Conservation (phyloP, 257 asterid genomes). For the Solanum boliviense region DNA sequence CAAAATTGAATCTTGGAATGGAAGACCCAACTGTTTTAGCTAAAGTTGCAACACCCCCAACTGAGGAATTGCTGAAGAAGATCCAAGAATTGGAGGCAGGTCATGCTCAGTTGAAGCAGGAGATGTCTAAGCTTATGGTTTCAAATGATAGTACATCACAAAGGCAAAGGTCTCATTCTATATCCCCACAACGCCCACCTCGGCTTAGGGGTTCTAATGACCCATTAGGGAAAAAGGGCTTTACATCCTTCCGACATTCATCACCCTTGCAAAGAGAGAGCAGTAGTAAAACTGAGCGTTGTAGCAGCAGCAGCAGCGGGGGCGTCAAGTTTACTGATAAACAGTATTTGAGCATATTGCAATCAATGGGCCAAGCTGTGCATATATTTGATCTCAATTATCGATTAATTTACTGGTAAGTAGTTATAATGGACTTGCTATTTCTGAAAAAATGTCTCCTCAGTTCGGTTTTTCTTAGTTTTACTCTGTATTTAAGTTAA, state of each 20-base stretch:
- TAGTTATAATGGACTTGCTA: slow-evolving; percentile 11
- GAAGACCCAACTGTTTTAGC: slow-evolving; percentile 19
- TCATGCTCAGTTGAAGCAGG: slow-evolving; percentile 72
- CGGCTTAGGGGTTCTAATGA: slow-evolving; percentile 22
- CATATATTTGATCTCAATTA: slow-evolving; percentile 54
- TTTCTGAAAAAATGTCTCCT: not conserved
- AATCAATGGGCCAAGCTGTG: slow-evolving; percentile 84
- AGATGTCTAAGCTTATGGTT: slow-evolving; percentile 52
- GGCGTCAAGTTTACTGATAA: slow-evolving; percentile 52
- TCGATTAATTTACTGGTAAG: slow-evolving; percentile 81
- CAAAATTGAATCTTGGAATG: slow-evolving; percentile 18
- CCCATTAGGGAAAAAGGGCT: slow-evolving; percentile 53
- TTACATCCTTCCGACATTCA: slow-evolving; percentile 50
- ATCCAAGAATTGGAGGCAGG: slow-evolving; percentile 71
- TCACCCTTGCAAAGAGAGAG: slow-evolving; percentile 84
- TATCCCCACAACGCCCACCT: slow-evolving; percentile 64
- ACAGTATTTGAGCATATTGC: slow-evolving; percentile 78
- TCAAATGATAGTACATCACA: slow-evolving; percentile 11
- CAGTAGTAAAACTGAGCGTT: slow-evolving; percentile 12
- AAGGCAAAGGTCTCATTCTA: slow-evolving; percentile 70
- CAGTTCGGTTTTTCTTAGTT: not conserved
- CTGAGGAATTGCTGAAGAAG: slow-evolving; percentile 84
- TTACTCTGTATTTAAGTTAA: not conserved
- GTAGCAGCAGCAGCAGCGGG: slow-evolving; percentile 17
- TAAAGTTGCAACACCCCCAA: slow-evolving; percentile 26